Percentiles rank a stretch among this genome's conserved stretches.
Evolutionary conservation across 2,329 filamentous ascomycete species (phyloP).

Genomic region (Clarireedia sp.): DNA sequence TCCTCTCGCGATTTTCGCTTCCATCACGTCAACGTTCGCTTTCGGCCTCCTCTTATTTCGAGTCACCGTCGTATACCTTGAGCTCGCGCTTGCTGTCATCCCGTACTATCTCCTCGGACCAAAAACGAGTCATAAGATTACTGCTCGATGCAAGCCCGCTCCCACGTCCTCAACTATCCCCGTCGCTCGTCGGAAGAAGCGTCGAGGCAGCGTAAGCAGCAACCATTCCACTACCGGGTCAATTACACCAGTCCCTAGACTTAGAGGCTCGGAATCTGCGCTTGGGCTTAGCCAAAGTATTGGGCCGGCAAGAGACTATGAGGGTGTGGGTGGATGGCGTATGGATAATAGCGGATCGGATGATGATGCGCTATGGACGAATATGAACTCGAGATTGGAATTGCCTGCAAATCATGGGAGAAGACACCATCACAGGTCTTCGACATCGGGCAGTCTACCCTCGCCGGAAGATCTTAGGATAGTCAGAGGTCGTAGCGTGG

Average conservation of each 20-base stretch:
- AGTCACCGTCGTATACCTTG: slow-evolving; percentile 54
- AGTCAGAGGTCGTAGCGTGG: slow-evolving; percentile 26
- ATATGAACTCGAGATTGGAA: slow-evolving; percentile 45
- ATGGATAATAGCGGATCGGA: slow-evolving; percentile 32
- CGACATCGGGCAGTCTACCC: slow-evolving; percentile 22
- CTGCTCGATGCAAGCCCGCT: neutral
- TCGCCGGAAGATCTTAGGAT: slow-evolving; percentile 12
- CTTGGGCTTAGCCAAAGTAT: slow-evolving; percentile 39
- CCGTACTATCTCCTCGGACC: slow-evolving; percentile 43
- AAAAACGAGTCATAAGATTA: neutral
- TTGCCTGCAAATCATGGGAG: slow-evolving; percentile 36
- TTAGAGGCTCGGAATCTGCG: slow-evolving; percentile 15
- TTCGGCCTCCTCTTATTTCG: slow-evolving; percentile 54
- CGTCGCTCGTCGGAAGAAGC: slow-evolving; percentile 11
- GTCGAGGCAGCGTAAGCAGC: slow-evolving; percentile 27
- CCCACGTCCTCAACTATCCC: slow-evolving; percentile 4
- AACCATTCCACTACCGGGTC: slow-evolving; percentile 26
- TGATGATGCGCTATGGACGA: slow-evolving; percentile 39
- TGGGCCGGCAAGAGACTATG: slow-evolving; percentile 48
- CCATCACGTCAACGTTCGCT: slow-evolving; percentile 54
- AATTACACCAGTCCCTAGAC: slow-evolving; percentile 20
- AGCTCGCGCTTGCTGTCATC: slow-evolving; percentile 50
- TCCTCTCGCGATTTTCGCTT: slow-evolving; percentile 55
- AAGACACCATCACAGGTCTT: slow-evolving; percentile 39
- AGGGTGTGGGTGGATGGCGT: slow-evolving; percentile 52